phyloP scores from a whole-genome alignment of 2,329 filamentous ascomycete species.

The Trichoderma polysporum region DNA sequence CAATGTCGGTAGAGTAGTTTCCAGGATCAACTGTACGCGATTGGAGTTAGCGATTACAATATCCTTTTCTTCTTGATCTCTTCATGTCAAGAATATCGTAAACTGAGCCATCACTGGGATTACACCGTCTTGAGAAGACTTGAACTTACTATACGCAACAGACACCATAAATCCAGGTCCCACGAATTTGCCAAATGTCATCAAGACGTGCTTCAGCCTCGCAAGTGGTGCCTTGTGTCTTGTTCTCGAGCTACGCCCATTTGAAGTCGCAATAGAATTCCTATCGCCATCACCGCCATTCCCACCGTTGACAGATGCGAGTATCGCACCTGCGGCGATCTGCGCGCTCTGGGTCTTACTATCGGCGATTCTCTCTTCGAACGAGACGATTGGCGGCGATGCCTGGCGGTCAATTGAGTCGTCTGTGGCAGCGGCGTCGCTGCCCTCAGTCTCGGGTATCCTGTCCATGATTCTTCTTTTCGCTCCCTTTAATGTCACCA shows the following conservation, averaged over 20 bases:
- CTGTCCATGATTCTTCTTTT: not conserved
- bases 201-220: slow-evolving; percentile 24
- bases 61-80: not conserved
- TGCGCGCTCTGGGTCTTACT: slow-evolving; percentile 1
- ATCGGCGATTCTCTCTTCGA: not conserved
- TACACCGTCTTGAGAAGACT: not conserved
- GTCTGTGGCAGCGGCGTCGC: not conserved
- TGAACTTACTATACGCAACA: slow-evolving; percentile 54
- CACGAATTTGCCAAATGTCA: slow-evolving; percentile 47
- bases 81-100: not conserved
- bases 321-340: not conserved
- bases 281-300: not conserved
- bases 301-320: not conserved
- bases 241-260: not conserved
- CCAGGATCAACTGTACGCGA: slow-evolving; percentile 53
- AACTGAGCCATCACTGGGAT: not conserved
- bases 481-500: not conserved
- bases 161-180: slow-evolving; percentile 67
- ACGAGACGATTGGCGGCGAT: not conserved
- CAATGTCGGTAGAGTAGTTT: slow-evolving; percentile 70
- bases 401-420: not conserved
- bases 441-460: not conserved
- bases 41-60: not conserved
- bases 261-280: not conserved
- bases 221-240: slow-evolving; percentile 16